These are phyloP conservation scores for Eucalyptus cladocalyx DNA, from an alignment of 345 rosid genomes.

Conservation along the genomic window DNA sequence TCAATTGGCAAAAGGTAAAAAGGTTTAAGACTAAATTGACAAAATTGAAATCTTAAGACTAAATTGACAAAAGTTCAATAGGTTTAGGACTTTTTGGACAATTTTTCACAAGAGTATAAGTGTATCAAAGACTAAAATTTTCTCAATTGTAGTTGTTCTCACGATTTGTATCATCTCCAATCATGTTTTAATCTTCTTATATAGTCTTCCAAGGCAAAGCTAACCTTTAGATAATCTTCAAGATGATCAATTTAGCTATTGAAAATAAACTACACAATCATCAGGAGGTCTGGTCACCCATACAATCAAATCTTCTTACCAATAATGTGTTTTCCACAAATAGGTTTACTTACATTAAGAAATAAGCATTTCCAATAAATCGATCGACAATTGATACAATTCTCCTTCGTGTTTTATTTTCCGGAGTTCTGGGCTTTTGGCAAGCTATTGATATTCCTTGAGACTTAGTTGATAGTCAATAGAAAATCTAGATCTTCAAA, in stretches of 20 bases:
- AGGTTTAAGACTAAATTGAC: fast-evolving
- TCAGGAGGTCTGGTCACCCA: fast-evolving
- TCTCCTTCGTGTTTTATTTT: too few species aligned
- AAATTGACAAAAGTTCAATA: too few species aligned
- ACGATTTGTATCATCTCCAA: background rate
- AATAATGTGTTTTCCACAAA: background rate
- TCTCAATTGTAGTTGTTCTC: background rate
- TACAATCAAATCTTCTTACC: too few species aligned
- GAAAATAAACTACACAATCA: background rate
- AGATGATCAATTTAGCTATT: background rate
- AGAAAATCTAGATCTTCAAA: too few species aligned
- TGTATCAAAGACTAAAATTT: too few species aligned
- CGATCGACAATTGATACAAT: too few species aligned
- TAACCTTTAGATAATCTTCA: background rate
- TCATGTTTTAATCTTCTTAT: background rate
- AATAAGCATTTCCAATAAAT: too few species aligned
- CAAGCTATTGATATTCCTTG: too few species aligned
- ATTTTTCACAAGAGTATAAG: too few species aligned
- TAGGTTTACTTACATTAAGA: background rate
- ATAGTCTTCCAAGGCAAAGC: background rate
- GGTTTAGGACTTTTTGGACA: too few species aligned
- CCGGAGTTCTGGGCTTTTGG: fast-evolving
- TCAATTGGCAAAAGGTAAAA: too few species aligned
- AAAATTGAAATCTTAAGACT: fast-evolving
- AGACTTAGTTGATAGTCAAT: too few species aligned